Evolutionary conservation across 768 basidiomycete species (phyloP).

Genomic region (Psilocybe sp.): DNA sequence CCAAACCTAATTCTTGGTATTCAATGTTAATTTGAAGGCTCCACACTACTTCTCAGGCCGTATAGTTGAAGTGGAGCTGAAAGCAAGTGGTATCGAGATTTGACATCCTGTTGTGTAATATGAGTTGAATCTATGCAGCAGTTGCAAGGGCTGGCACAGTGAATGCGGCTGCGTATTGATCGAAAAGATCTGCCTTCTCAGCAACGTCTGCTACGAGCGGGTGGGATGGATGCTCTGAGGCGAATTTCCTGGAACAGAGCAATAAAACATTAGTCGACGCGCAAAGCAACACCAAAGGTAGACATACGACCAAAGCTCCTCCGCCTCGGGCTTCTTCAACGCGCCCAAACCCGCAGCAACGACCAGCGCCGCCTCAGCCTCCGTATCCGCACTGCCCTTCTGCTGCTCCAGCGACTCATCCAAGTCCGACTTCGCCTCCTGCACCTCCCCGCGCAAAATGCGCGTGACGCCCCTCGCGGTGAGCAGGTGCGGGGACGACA

Average conservation of each 20-base stretch:
- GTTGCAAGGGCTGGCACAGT: slow-evolving; percentile 44
- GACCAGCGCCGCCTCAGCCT: slow-evolving; percentile 65
- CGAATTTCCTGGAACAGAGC: slow-evolving; percentile 37
- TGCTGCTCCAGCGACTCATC: slow-evolving; percentile 69
- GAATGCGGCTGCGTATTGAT: slow-evolving; percentile 57
- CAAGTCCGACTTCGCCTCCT: slow-evolving; percentile 76
- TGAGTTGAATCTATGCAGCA: slow-evolving; percentile 11
- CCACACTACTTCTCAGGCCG: too few species aligned
- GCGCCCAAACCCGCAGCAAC: slow-evolving; percentile 62
- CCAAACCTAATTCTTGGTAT: too few species aligned
- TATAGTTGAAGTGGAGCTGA: too few species aligned
- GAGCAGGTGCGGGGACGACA: slow-evolving; percentile 70
- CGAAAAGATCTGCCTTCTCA: slow-evolving; percentile 63
- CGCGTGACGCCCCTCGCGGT: slow-evolving; percentile 79
- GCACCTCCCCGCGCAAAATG: slow-evolving; percentile 71
- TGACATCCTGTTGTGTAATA: background rate
- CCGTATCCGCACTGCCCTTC: slow-evolving; percentile 44
- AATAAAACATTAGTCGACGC: slow-evolving; percentile 2
- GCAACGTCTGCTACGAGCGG: slow-evolving; percentile 66
- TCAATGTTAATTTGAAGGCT: too few species aligned
- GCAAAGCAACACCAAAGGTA: background rate
- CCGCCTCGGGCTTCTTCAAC: slow-evolving; percentile 58
- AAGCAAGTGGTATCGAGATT: too few species aligned
- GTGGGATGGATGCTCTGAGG: slow-evolving; percentile 57
- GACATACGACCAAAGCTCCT: slow-evolving; percentile 68